A percentile compares a stretch with the other conserved stretches of the same genome.
phyloP scores from a whole-genome alignment of 768 basidiomycete genomes.

The Fomitopsis pulvina region DNA sequence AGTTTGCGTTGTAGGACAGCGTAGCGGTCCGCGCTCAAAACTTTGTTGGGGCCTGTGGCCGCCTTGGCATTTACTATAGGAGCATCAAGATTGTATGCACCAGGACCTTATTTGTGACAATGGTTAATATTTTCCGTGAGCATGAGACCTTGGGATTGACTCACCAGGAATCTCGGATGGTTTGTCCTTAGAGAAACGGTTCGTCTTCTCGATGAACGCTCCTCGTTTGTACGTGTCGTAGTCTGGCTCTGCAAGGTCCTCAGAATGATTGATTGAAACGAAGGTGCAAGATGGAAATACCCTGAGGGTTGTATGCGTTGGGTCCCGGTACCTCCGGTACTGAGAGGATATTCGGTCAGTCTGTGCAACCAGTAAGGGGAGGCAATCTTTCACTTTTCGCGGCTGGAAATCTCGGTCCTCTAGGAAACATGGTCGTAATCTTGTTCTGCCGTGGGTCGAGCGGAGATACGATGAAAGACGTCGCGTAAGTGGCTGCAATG shows the following conservation, averaged over 20 bases:
- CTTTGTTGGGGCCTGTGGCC: slow-evolving; percentile 15
- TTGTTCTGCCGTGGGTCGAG: background rate
- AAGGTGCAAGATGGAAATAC: slow-evolving; percentile 18
- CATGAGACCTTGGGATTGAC: slow-evolving; percentile 2
- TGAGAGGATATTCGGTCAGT: slow-evolving; percentile 13
- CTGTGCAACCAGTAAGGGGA: background rate
- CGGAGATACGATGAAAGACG: background rate
- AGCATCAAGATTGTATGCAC: slow-evolving; percentile 22
- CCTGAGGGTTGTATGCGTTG: slow-evolving; percentile 40
- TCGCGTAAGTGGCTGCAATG: background rate
- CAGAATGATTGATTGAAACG: background rate
- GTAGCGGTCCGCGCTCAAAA: slow-evolving; percentile 37
- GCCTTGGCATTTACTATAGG: slow-evolving; percentile 22
- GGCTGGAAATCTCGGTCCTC: slow-evolving; percentile 37
- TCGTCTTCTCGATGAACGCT: slow-evolving; percentile 51
- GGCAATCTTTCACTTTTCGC: slow-evolving; percentile 9
- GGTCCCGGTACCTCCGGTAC: slow-evolving; percentile 49
- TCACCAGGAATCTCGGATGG: slow-evolving; percentile 36
- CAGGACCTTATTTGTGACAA: slow-evolving; percentile 26
- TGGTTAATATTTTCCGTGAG: background rate
- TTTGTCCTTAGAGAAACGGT: slow-evolving; percentile 43
- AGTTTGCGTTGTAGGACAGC: slow-evolving; percentile 53
- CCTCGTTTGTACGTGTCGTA: slow-evolving; percentile 50
- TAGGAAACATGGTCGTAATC: slow-evolving; percentile 41
- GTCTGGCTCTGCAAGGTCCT: slow-evolving; percentile 30